A percentile compares a stretch with the other conserved stretches of the same genome.
These are phyloP conservation scores for Paracoccidioides brasiliensis DNA, from an alignment of 2,329 filamentous ascomycete species.

Conservation along the genomic window DNA sequence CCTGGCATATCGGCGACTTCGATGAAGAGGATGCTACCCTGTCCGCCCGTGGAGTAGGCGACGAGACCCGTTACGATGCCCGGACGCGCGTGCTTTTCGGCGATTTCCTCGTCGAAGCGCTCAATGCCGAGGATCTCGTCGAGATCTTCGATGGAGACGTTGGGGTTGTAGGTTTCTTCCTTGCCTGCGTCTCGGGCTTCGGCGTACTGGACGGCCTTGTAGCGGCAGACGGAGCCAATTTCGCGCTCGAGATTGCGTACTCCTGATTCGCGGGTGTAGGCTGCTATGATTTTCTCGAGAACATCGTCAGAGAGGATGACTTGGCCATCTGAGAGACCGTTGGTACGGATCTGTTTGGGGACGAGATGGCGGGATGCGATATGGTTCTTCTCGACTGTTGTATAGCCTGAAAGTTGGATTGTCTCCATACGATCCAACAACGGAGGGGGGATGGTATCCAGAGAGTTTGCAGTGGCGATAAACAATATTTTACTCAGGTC, in stretches of 20 bases:
- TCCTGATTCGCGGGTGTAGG: conserved; percentile 90
- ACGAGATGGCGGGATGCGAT: conserved; percentile 90
- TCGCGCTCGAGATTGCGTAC: conserved; percentile 94
- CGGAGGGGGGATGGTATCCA: conserved; percentile 90
- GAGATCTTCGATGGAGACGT: conserved; percentile 64
- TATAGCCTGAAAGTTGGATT: conserved; percentile 87
- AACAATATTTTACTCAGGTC: conserved; percentile 95
- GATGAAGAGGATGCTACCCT: conserved; percentile 95
- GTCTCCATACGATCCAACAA: conserved; percentile 95
- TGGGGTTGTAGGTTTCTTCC: conserved; percentile 57
- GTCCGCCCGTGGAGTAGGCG: conserved; percentile 81
- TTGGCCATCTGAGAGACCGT: conserved; percentile 66
- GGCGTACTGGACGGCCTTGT: conserved; percentile 88
- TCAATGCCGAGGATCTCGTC: conserved; percentile 88
- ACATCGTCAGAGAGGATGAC: conserved; percentile 69
- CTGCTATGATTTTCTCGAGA: conserved; percentile 87
- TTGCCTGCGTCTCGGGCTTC: conserved; percentile 68
- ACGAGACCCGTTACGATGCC: conserved; percentile 94
- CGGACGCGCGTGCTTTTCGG: conserved; percentile 67
- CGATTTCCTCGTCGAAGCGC: conserved; percentile 88
- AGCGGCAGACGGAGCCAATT: conserved; percentile 83
- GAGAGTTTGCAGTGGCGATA: conserved; percentile 88
- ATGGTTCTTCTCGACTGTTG: conserved; percentile 89
- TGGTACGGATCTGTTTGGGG: conserved; percentile 85
- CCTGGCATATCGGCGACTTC: conserved; percentile 97